Evolutionary conservation across 2,329 filamentous ascomycete species (phyloP), one percentile per base, ranked within the genome.

Genomic region (Beauveria asiatica): DNA sequence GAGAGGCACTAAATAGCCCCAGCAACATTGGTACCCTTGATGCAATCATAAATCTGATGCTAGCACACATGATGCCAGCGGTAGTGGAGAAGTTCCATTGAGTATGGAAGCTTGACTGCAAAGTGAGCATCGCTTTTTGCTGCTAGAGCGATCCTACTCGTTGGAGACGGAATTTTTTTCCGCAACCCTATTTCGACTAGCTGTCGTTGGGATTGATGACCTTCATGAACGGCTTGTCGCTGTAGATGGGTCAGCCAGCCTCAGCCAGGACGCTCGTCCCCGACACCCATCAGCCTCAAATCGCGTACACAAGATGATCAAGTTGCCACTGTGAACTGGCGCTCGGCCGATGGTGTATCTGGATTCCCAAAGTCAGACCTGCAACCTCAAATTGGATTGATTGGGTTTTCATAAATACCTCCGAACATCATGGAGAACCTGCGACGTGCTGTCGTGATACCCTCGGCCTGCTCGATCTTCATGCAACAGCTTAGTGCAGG

Each of bases 11-110:
- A 64, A 13, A 7, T 57, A 63, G 23, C 63, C 62, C 0, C 62
- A 6, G 45, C 7, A 3, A 62, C 54, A 2, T 51, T 49, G 25
- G 63, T 53, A 8, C 59, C 45, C 48, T 61, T 63, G 50, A 63
- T 63, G 27, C 48, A 58, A 7, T 59, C 63, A 54, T 63, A 61
- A 53, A 63, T 63, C 33, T 63, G 9, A 63, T 57, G 23, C 63
- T 60, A 7, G 62, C 62, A 44, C 63, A 64, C 62, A 61, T 64
- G 25, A 64, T 52, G 23, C 59, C 61, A 1, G 62, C 63, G 11
- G 57, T 60, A 3, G 17, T 49, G 6, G 57, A 44, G 42, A 54
- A 64, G n/a, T 48, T 21, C 16, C 10, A 64, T 61, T 1, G 52
- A 19, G 1, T 61, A 42, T 7, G 57, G 63, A 6, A 64, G 23